Conservation (phyloP, 2,329 filamentous ascomycete genomes). For the Aspergillus piperis region DNA sequence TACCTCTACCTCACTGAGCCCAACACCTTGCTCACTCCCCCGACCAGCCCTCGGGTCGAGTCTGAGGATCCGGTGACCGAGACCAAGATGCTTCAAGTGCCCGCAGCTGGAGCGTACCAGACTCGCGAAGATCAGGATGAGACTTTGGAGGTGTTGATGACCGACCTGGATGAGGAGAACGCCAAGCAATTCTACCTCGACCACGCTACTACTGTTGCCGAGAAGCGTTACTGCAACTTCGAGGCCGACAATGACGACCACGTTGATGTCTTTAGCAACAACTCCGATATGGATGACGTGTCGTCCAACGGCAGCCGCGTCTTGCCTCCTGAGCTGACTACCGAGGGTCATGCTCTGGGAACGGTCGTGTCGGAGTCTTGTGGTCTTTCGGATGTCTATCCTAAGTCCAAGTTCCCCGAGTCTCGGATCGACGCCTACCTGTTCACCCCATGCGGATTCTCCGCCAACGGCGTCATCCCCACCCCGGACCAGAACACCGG, state of each 20-base stretch:
- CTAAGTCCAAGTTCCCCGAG: slow-evolving; percentile 82
- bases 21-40: slow-evolving; percentile 75
- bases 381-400: slow-evolving; percentile 86
- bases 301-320: slow-evolving; percentile 52
- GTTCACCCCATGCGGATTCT: slow-evolving; percentile 96
- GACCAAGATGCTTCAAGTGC: slow-evolving; percentile 60
- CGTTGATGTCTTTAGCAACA: slow-evolving; percentile 78
- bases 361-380: slow-evolving; percentile 89
- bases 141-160: slow-evolving; percentile 67
- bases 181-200: slow-evolving; percentile 71
- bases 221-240: slow-evolving; percentile 73
- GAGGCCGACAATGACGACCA: slow-evolving; percentile 61
- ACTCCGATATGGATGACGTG: slow-evolving; percentile 61
- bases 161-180: slow-evolving; percentile 66
- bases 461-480: slow-evolving; percentile 92
- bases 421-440: slow-evolving; percentile 93
- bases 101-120: slow-evolving; percentile 36
- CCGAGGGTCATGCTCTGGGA: slow-evolving; percentile 90
- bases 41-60: slow-evolving; percentile 66
- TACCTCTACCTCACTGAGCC: slow-evolving; percentile 96
- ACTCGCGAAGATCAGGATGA: slow-evolving; percentile 46
- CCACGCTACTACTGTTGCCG: slow-evolving; percentile 86
- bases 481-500: slow-evolving; percentile 62
- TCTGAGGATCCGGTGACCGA: slow-evolving; percentile 55
- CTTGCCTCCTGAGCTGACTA: slow-evolving; percentile 74